phyloP scores from a whole-genome alignment of 352 stramenopile genomes.

The Phytopythium litorale region DNA sequence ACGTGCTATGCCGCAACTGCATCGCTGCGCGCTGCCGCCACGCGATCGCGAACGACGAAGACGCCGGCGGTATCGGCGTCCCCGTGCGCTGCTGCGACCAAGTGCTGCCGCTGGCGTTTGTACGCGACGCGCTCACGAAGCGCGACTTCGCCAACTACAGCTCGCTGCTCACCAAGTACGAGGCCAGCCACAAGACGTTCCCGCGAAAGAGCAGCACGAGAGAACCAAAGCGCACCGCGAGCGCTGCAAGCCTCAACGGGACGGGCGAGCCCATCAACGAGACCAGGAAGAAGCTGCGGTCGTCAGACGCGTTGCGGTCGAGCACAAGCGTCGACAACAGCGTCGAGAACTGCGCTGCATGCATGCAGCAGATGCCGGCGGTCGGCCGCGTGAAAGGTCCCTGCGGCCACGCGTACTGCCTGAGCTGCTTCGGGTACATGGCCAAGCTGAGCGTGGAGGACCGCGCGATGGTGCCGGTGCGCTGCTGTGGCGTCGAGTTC shows the following conservation, averaged over 20 bases:
- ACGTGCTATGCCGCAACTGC: constrained; percentile 30
- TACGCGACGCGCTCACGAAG: constrained; percentile 19
- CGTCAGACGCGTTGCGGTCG: neutral
- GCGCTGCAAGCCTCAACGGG: constrained; percentile 1
- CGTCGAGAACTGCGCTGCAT: constrained; percentile 20
- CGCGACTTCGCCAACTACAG: constrained; percentile 30
- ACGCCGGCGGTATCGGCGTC: constrained; percentile 13
- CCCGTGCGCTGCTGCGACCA: constrained; percentile 36
- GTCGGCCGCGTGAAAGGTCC: constrained; percentile 13
- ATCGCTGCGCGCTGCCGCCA: constrained; percentile 21
- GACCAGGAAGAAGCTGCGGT: neutral
- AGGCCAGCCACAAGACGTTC: constrained; percentile 1
- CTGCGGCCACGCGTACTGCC: constrained; percentile 41
- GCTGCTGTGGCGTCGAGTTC: constrained; percentile 61
- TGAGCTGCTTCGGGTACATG: constrained; percentile 30
- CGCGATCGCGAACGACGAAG: constrained; percentile 22
- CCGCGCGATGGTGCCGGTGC: constrained; percentile 34
- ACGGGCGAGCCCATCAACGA: constrained; percentile 3
- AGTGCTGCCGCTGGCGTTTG: constrained; percentile 28
- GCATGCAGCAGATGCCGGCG: constrained; percentile 10
- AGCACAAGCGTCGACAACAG: neutral
- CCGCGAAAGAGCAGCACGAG: neutral
- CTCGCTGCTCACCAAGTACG: constrained; percentile 17
- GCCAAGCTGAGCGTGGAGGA: constrained; percentile 32
- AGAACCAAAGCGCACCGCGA: constrained; percentile 17